Conservation (phyloP, 1,139 yeast species). For the Nakaseomyces delphensis region DNA sequence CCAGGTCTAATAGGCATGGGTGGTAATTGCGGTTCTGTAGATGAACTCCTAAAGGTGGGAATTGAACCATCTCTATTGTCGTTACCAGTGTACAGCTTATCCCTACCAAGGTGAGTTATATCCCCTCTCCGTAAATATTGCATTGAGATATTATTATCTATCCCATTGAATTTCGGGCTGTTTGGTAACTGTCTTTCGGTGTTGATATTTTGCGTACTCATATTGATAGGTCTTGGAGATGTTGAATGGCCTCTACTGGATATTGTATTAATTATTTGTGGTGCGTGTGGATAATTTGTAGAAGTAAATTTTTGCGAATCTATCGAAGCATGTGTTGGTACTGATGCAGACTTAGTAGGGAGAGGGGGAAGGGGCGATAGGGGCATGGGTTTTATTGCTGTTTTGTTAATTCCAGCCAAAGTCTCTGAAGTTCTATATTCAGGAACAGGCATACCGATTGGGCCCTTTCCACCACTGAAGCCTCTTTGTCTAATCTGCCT, state of each 20-base stretch:
- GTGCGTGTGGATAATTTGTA: slow-evolving; percentile 1
- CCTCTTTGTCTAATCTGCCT: neutral
- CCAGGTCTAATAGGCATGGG: slow-evolving; percentile 4
- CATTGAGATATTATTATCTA: too few species aligned
- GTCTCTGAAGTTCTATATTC: neutral
- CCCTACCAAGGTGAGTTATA: neutral
- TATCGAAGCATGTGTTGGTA: neutral
- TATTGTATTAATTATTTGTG: neutral
- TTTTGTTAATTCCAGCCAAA: neutral
- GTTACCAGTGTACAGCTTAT: neutral
- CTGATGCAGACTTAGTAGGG: neutral
- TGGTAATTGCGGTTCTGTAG: slow-evolving; percentile 3
- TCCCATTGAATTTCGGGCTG: neutral
- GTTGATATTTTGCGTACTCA: neutral
- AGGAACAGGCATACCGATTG: neutral
- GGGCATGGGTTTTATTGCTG: neutral
- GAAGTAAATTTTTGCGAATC: neutral
- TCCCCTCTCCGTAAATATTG: neutral
- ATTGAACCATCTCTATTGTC: neutral
- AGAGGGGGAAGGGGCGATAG: slow-evolving; percentile 3
- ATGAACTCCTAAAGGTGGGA: neutral
- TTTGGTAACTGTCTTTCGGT: neutral
- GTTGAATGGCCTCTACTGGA: neutral
- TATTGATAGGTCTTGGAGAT: neutral
- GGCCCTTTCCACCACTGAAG: neutral